These are phyloP conservation scores for Aspergillus biplanus DNA, from an alignment of 495 filamentous ascomycete species.

Conservation along the genomic window DNA sequence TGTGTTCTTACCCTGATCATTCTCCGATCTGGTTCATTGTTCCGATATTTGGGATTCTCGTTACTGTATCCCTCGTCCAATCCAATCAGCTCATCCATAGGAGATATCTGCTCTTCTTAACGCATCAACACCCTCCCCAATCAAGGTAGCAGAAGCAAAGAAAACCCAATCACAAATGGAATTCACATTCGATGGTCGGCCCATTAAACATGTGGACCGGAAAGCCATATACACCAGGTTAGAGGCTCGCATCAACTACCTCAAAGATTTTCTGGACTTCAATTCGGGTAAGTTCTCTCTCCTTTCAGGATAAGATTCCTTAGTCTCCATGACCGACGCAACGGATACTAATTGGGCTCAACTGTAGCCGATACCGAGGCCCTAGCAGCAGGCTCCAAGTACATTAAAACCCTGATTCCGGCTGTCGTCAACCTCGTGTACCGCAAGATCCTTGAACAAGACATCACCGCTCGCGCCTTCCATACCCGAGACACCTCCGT, in stretches of 20 bases:
- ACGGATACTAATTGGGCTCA: background rate
- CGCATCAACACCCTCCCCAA: background rate
- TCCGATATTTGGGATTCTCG: background rate
- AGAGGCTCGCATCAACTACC: constrained; percentile 67
- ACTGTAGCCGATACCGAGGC: constrained; percentile 67
- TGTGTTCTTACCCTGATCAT: background rate
- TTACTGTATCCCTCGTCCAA: background rate
- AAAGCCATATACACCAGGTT: constrained; percentile 70
- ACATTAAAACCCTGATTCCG: constrained; percentile 75
- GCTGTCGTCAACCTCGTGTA: constrained; percentile 73
- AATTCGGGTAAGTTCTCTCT: constrained; percentile 56
- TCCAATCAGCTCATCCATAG: background rate
- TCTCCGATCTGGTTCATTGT: background rate
- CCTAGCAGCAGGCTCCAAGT: constrained; percentile 64
- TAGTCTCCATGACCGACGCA: background rate
- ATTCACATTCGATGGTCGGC: constrained; percentile 27
- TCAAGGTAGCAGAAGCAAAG: background rate
- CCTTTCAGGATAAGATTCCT: background rate
- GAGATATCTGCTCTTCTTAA: background rate
- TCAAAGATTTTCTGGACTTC: constrained; percentile 75
- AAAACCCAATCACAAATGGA: constrained; percentile 24
- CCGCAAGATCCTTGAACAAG: constrained; percentile 70
- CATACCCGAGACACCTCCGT: constrained; percentile 66
- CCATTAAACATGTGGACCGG: constrained; percentile 63
- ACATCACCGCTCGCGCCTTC: constrained; percentile 75